Percentiles rank a stretch among this genome's conserved stretches.
Evolutionary conservation across 1,284 basidiomycete genomes (phyloP).

Genomic region (Puccinia polysora): DNA sequence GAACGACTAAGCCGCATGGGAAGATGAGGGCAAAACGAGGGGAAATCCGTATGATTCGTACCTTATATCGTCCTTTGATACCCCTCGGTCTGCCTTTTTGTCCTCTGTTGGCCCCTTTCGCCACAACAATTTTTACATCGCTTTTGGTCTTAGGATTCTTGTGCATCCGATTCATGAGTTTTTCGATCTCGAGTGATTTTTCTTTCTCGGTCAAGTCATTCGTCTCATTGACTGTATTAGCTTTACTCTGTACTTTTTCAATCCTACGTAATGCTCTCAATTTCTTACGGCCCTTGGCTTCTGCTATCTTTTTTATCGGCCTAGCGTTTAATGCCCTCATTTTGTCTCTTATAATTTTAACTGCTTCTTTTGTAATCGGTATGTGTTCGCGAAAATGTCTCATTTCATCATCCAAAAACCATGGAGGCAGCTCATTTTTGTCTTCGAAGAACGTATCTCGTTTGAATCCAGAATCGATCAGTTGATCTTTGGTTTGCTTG

Average conservation of each 20-base stretch:
- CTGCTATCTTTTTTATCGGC: slow-evolving; percentile 98
- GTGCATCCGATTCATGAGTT: slow-evolving; percentile 70
- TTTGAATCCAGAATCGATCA: slow-evolving; percentile 94
- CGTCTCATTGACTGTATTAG: slow-evolving; percentile 86
- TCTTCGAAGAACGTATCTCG: slow-evolving; percentile 77
- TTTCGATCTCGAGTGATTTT: slow-evolving; percentile 88
- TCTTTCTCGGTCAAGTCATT: slow-evolving; percentile 87
- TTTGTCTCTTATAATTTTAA: slow-evolving; percentile 76
- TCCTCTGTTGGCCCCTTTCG: slow-evolving; percentile 81
- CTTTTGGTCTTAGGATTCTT: slow-evolving; percentile 62
- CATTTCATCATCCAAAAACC: slow-evolving; percentile 96
- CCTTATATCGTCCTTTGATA: slow-evolving; percentile 66
- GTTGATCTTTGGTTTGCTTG: slow-evolving; percentile 75
- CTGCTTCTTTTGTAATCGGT: slow-evolving; percentile 93
- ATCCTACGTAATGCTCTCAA: slow-evolving; percentile 75
- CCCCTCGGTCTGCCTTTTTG: slow-evolving; percentile 91
- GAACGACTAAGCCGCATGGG: slow-evolving; percentile 54
- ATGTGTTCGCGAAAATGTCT: slow-evolving; percentile 91
- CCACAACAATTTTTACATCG: slow-evolving; percentile 83
- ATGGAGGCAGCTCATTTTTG: slow-evolving; percentile 83
- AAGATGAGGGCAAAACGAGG: neutral
- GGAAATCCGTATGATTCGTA: slow-evolving; percentile 27
- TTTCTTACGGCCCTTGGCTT: slow-evolving; percentile 97
- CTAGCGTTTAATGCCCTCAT: slow-evolving; percentile 91
- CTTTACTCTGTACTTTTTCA: slow-evolving; percentile 92